Conservation (phyloP, 2,329 filamentous ascomycete species). For the Chaetomium strumarium region DNA sequence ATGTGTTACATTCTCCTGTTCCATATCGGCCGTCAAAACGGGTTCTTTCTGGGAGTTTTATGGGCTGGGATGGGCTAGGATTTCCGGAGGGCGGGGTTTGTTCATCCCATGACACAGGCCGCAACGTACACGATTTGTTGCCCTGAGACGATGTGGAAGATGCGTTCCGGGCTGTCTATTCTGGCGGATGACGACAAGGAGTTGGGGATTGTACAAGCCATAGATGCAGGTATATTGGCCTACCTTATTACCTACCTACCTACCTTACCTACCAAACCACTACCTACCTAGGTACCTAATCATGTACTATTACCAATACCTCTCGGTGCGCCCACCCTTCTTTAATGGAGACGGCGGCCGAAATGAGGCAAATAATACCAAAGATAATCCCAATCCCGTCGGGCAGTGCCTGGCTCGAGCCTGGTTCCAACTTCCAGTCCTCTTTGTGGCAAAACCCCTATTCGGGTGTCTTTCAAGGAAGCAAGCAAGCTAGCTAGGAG, state of each 20-base stretch:
- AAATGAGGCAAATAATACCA: not conserved
- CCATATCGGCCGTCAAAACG: conserved; percentile 10
- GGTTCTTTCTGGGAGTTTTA: conserved; percentile 2
- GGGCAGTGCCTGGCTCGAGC: no score
- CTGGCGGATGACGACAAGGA: conserved; percentile 10
- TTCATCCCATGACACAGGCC: conserved; percentile 6
- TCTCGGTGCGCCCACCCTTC: not conserved
- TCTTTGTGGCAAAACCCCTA: no score
- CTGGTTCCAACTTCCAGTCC: no score
- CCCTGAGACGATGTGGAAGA: conserved; percentile 12
- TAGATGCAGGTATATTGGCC: not conserved
- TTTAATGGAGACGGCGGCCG: not conserved
- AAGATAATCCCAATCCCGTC: not conserved
- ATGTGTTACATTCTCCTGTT: conserved; percentile 11
- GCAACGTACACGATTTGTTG: conserved; percentile 18
- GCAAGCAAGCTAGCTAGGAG: no score
- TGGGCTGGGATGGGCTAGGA: not conserved
- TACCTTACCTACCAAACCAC: conserved; percentile 8
- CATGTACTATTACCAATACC: conserved; percentile 12
- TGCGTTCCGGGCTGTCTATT: not conserved
- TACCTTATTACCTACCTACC: not conserved
- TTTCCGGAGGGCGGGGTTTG: not conserved
- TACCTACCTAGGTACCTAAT: conserved; percentile 9
- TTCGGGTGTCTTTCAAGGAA: no score
- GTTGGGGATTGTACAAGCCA: conserved; percentile 2